These are phyloP conservation scores for Phytophthora uliginosa DNA, from an alignment of 352 stramenopile genomes.

Conservation along the genomic window DNA sequence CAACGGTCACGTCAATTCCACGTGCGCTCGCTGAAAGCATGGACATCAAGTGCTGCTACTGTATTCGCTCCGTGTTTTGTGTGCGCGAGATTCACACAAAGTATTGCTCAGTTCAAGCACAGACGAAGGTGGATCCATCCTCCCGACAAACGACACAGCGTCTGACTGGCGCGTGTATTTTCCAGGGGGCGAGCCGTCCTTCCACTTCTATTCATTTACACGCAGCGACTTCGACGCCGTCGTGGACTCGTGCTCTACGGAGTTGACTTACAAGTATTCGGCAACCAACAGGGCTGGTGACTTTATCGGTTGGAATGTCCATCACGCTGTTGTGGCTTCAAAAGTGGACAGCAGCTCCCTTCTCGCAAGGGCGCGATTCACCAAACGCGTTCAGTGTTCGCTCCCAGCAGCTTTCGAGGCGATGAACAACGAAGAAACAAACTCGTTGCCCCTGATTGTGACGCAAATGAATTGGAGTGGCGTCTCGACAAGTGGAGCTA, in stretches of 20 bases:
- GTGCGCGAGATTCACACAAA: background rate
- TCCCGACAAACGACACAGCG: background rate
- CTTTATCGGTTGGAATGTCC: conserved; percentile 16
- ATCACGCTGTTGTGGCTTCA: conserved; percentile 1
- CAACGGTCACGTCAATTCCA: background rate
- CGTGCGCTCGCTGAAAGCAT: background rate
- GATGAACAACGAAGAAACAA: conserved; percentile 21
- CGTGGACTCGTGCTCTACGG: conserved; percentile 22
- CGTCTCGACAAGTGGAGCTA: conserved; percentile 9
- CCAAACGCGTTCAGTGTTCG: conserved; percentile 9
- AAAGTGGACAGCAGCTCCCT: background rate
- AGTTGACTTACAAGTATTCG: background rate
- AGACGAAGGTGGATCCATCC: conserved; percentile 5
- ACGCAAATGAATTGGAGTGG: conserved; percentile 28
- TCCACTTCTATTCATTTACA: conserved; percentile 10
- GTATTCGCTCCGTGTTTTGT: no score
- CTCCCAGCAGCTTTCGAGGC: conserved; percentile 6
- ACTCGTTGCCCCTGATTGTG: conserved; percentile 32
- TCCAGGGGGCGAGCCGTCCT: background rate
- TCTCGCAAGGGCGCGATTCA: conserved; percentile 14
- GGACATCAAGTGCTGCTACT: background rate
- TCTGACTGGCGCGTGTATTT: conserved; percentile 15
- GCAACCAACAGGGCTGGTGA: background rate
- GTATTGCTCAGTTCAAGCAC: background rate
- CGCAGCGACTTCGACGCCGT: background rate